Evolutionary conservation across 2,329 filamentous ascomycete species (phyloP), one percentile per base, ranked within the genome.

Genomic region (Epichloe aotearoae): DNA sequence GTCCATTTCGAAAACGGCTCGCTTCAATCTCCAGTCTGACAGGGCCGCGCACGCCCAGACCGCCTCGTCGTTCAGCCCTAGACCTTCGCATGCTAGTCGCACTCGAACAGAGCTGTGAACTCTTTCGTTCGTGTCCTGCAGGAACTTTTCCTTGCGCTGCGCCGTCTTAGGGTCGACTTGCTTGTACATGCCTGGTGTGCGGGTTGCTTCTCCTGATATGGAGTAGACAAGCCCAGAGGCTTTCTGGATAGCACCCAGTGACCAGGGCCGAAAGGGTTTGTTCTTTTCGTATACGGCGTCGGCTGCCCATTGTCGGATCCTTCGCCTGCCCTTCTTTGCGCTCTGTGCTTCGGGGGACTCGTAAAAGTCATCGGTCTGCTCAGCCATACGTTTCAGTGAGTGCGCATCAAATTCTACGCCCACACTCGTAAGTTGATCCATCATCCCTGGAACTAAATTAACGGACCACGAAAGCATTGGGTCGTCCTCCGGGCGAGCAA

Each of bases 91-190:
- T 2, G 72, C 72, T 14, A 79, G 67, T 3, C 75, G 70, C n/a
- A 77, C 67, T 1, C 76, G 69, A 1, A 76, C 76, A 2, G 73
- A 75, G 53, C 72, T 71, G 58, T 80, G 76, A 36, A 79, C 70
- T 8, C 72, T 69, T 61, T 80, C 76, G 56, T 78, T 75, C 10
- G 76, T 80, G 53, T 74, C 69, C 48, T 70, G 59, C 26, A 80
- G 68, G 52, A 69, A 76, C 8, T 63, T 61, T 1, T 59, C 55
- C 40, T 63, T 62, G 34, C 61, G 58, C 12, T 58, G 59, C 8
- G 69, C 67, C 1, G 67, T 69, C 44, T 65, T 62, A 2, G 69
- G 65, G 49, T 76, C 66, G 15, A 68, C 62, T 52, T 69, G 70
- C 45, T 64, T 69, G 63, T 76, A 77, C 55, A 72, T 58, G 3